Conservation (phyloP, 2,329 filamentous ascomycete species). For the Emmonsia crescens region DNA sequence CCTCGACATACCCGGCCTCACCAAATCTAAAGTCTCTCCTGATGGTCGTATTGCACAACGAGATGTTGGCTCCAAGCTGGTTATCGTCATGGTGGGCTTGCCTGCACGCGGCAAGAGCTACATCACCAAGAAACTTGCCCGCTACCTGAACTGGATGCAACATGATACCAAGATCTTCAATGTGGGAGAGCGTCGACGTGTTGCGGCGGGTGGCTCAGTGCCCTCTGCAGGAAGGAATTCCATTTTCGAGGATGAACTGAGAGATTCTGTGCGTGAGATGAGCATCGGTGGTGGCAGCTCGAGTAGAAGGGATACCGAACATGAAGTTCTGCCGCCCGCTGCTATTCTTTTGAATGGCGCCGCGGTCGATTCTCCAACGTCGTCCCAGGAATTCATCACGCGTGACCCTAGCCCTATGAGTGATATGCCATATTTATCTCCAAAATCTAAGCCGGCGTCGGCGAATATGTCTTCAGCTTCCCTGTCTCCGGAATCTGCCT, state of each 20-base stretch:
- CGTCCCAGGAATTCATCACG: conserved; percentile 6
- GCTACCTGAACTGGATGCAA: conserved; percentile 94
- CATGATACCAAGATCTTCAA: conserved; percentile 96
- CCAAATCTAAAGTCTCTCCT: conserved; percentile 86
- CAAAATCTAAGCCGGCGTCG: not conserved
- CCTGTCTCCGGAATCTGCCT: conserved; percentile 6
- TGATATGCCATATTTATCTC: not conserved
- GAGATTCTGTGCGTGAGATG: conserved; percentile 35
- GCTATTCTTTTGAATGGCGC: conserved; percentile 51
- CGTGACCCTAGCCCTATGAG: conserved; percentile 10
- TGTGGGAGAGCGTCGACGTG: conserved; percentile 79
- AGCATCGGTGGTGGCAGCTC: conserved; percentile 28
- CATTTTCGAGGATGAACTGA: conserved; percentile 30
- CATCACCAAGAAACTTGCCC: conserved; percentile 93
- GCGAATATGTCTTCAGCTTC: not conserved
- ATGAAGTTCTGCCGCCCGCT: conserved; percentile 35
- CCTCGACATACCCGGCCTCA: conserved; percentile 92
- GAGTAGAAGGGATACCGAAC: conserved; percentile 17
- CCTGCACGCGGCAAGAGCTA: conserved; percentile 96
- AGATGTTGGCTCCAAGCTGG: conserved; percentile 90
- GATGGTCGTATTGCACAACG: conserved; percentile 88
- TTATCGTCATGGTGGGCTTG: conserved; percentile 96
- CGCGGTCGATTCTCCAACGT: conserved; percentile 23
- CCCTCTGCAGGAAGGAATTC: conserved; percentile 8
- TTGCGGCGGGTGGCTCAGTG: conserved; percentile 48